Percentiles rank a stretch among this genome's conserved stretches.
Evolutionary conservation across 2,329 filamentous ascomycete genomes (phyloP).

Genomic region (Aspergillus fructus): DNA sequence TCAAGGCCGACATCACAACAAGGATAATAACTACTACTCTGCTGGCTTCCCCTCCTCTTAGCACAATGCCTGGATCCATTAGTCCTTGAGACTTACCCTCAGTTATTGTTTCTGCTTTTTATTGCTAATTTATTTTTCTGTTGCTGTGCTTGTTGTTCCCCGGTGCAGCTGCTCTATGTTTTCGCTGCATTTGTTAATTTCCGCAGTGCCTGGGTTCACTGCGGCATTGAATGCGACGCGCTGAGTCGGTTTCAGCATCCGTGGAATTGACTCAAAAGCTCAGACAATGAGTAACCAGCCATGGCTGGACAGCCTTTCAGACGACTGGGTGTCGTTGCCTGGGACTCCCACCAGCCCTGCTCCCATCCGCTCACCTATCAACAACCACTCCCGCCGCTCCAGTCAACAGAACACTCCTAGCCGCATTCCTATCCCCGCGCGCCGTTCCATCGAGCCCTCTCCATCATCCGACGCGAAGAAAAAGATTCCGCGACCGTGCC

Average conservation of each 20-base stretch:
- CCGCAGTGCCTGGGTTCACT: conserved; percentile 18
- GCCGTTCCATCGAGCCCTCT: conserved; percentile 33
- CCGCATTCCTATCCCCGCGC: conserved; percentile 39
- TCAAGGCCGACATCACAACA: conserved; percentile 10
- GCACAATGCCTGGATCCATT: neutral
- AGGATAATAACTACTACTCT: conserved; percentile 6
- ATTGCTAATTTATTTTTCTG: conserved; percentile 4
- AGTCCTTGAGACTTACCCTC: neutral
- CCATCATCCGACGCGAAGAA: conserved; percentile 27
- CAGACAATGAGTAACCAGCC: conserved; percentile 36
- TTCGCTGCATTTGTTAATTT: conserved; percentile 17
- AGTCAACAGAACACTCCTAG: conserved; percentile 35
- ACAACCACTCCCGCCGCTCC: conserved; percentile 26
- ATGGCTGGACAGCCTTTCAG: conserved; percentile 46
- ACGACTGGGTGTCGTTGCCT: conserved; percentile 44
- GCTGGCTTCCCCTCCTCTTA: conserved; percentile 1
- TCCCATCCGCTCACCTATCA: conserved; percentile 21
- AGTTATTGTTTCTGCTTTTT: conserved; percentile 1
- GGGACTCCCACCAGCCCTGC: conserved; percentile 35
- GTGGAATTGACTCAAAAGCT: conserved; percentile 5
- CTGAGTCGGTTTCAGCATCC: conserved; percentile 18
- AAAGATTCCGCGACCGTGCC: conserved; percentile 35
- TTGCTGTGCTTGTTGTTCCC: conserved; percentile 11
- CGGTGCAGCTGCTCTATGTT: conserved; percentile 18
- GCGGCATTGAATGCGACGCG: conserved; percentile 20